A percentile compares a stretch with the other conserved stretches of the same genome.
phyloP scores from a whole-genome alignment of 805 yeast species.

The Candida succiphila region DNA sequence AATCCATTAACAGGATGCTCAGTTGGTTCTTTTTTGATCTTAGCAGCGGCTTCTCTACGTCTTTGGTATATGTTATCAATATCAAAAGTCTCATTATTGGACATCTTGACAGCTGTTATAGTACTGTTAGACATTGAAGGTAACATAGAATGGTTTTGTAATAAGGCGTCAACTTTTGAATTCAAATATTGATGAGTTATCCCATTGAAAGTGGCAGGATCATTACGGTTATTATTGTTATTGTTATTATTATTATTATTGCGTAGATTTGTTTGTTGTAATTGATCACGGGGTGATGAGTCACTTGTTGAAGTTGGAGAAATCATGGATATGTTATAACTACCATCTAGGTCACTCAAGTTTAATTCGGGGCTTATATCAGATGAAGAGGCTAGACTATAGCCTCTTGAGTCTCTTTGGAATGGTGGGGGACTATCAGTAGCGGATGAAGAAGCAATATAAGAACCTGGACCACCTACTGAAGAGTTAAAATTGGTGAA shows the following conservation, averaged over 20 bases:
- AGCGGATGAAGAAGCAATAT: too few relatives aligned
- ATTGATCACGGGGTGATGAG: slow-evolving; percentile 26
- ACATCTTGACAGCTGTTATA: too few relatives aligned
- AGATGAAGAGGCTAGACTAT: slow-evolving; percentile 11
- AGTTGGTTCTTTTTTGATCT: neutral
- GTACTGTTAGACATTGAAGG: slow-evolving; percentile 1
- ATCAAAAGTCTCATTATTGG: neutral
- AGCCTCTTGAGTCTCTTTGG: slow-evolving; percentile 7
- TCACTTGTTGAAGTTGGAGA: slow-evolving; percentile 27
- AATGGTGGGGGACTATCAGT: neutral
- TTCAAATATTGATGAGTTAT: neutral
- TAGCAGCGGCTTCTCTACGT: neutral
- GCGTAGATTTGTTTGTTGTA: slow-evolving; percentile 4
- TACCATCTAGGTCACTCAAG: slow-evolving; percentile 18
- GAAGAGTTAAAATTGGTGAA: neutral
- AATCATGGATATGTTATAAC: slow-evolving; percentile 17
- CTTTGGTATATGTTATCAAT: neutral
- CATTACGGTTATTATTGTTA: neutral
- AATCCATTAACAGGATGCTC: neutral
- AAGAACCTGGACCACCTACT: too few relatives aligned
- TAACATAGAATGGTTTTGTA: neutral
- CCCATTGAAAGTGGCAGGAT: neutral
- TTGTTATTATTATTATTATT: neutral
- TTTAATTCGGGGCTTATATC: slow-evolving; percentile 16
- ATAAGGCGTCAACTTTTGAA: neutral